These are phyloP conservation scores for Zoysia japonica DNA, from an alignment of 176 grass and related monocot species.

Conservation along the genomic window DNA sequence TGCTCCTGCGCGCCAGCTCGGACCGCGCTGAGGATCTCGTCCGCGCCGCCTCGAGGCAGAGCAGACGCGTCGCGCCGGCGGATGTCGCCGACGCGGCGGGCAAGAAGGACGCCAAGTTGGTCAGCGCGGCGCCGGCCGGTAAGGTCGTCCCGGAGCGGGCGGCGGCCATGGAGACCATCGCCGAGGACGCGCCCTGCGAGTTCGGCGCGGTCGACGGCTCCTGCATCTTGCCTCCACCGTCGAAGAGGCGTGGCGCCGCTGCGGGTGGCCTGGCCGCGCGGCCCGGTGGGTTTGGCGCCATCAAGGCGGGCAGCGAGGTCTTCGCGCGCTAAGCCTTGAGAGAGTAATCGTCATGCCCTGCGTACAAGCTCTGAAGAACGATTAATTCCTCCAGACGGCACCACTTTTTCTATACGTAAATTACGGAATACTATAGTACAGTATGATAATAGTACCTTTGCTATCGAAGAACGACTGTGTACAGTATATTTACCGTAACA, in stretches of 20 bases:
- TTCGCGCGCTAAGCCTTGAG: slow-evolving; percentile 2
- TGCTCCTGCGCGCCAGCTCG: slow-evolving; percentile 25
- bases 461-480: too few species aligned
- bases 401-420: neutral
- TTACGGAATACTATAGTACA: too few species aligned
- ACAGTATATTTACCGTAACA: too few species aligned
- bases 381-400: neutral
- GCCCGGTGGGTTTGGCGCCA: slow-evolving; percentile 16
- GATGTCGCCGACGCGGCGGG: neutral
- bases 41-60: slow-evolving; percentile 42
- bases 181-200: slow-evolving; percentile 53
- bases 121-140: neutral
- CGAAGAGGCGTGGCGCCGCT: slow-evolving; percentile 16
- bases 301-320: neutral
- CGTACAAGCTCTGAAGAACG: too few species aligned
- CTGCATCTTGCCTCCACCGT: neutral
- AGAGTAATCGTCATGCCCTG: too few species aligned
- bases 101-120: neutral
- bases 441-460: too few species aligned
- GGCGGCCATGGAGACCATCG: slow-evolving; percentile 43
- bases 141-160: neutral
- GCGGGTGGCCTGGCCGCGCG: slow-evolving; percentile 4
- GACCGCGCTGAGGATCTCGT: slow-evolving; percentile 45
- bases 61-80: slow-evolving; percentile 38
- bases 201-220: slow-evolving; percentile 30